Evolutionary conservation across 495 filamentous ascomycete genomes (phyloP).

Genomic region (Ascobolus immersus): DNA sequence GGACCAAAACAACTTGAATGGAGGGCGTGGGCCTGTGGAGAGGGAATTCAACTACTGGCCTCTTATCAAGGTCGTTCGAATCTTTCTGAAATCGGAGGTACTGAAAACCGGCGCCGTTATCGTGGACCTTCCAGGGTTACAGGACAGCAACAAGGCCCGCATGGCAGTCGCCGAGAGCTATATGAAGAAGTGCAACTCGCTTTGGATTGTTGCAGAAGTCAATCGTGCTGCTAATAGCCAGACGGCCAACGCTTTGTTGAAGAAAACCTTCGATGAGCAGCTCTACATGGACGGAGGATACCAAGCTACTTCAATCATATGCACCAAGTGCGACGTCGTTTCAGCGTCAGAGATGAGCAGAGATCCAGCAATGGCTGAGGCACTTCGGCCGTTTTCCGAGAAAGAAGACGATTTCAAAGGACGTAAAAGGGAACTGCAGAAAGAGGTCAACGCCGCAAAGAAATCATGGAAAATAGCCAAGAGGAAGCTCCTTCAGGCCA

Average conservation of each 20-base stretch:
- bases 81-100: conserved; percentile 30
- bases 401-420: too few species aligned
- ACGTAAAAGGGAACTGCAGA: too few species aligned
- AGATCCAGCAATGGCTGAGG: too few species aligned
- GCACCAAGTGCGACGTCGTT: conserved; percentile 44
- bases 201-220: conserved; percentile 44
- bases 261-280: conserved; percentile 36
- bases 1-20: conserved; percentile 6
- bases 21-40: conserved; percentile 17
- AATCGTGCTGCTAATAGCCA: conserved; percentile 41
- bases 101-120: conserved; percentile 36
- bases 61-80: conserved; percentile 36
- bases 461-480: too few species aligned
- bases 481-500: too few species aligned
- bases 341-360: too few species aligned
- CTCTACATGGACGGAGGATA: conserved; percentile 37
- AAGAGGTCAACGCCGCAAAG: too few species aligned
- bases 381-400: too few species aligned
- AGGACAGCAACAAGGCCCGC: conserved; percentile 40
- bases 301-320: conserved; percentile 34
- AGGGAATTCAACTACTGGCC: conserved; percentile 35
- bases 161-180: conserved; percentile 34
- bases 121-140: conserved; percentile 40
- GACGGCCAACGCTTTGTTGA: conserved; percentile 32
- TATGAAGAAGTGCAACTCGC: conserved; percentile 28